Evolutionary conservation across 2,329 filamentous ascomycete genomes (phyloP).

Genomic region (Alternaria sp.): DNA sequence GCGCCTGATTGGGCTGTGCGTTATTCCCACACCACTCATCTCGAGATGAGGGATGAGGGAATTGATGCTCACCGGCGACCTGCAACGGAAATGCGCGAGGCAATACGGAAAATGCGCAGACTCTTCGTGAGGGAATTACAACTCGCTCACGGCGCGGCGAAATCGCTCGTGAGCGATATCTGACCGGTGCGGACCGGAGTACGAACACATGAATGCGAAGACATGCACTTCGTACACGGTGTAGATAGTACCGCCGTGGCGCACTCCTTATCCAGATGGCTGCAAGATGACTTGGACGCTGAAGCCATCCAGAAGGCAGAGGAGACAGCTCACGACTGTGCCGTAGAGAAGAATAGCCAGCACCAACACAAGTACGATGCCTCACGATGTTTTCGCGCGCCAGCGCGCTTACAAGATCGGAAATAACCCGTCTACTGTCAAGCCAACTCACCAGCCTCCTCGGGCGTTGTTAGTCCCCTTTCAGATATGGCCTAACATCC

Average conservation of each 20-base stretch:
- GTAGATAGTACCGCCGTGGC: background rate
- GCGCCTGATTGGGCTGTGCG: conserved; percentile 17
- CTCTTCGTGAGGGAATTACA: background rate
- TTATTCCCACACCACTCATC: background rate
- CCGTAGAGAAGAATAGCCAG: conserved; percentile 1
- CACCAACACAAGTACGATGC: conserved; percentile 4
- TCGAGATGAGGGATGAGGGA: background rate
- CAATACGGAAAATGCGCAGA: background rate
- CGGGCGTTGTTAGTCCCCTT: background rate
- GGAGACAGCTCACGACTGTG: background rate
- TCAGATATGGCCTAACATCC: background rate
- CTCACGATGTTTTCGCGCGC: background rate
- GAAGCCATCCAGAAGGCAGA: background rate
- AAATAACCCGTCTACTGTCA: conserved; percentile 7
- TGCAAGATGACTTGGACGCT: background rate
- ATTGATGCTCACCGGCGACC: conserved; percentile 9
- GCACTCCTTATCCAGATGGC: background rate
- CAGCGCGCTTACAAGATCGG: background rate
- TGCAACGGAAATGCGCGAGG: background rate
- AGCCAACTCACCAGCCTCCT: conserved; percentile 7
- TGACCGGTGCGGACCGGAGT: conserved; percentile 4
- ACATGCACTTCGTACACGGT: background rate
- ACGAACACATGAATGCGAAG: background rate
- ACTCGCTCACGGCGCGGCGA: background rate
- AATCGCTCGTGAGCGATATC: background rate